Evolutionary conservation across 202 grass and related monocot species (phyloP).

Genomic region (Schoenoplectus triqueter): DNA sequence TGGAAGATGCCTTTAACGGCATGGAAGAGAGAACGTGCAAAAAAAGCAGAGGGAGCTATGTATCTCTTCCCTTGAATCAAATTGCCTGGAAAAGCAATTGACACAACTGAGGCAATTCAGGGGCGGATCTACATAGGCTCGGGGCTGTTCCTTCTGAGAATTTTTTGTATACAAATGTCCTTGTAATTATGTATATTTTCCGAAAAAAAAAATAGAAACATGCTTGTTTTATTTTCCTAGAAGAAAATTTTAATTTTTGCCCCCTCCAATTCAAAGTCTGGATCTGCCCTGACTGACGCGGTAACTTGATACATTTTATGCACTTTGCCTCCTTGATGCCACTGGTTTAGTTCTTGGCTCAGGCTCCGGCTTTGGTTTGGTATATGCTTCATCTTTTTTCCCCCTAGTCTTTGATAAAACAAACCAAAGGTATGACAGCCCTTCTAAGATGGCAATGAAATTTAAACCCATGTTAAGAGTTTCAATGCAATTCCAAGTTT

Average conservation of each 20-base stretch:
- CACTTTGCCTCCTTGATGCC: conserved; percentile 48
- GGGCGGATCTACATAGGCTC: no score
- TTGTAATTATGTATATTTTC: no score
- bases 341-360: conserved; percentile 65
- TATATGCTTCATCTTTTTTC: neutral
- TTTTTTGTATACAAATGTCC: no score
- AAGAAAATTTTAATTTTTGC: no score
- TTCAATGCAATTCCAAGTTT: neutral
- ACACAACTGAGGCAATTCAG: conserved; percentile 37
- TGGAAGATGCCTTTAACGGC: conserved; percentile 58
- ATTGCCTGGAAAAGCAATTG: conserved; percentile 49
- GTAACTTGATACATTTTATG: conserved; percentile 59
- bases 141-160: no score
- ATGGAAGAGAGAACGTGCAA: conserved; percentile 63
- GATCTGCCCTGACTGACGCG: neutral
- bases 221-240: no score
- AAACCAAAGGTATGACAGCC: neutral
- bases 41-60: conserved; percentile 54
- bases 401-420: neutral
- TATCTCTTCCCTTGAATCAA: conserved; percentile 68
- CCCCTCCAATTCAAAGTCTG: no score
- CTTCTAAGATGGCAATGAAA: neutral
- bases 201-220: no score
- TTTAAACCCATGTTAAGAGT: neutral
- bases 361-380: conserved; percentile 70